Base-by-base conservation (phyloP, 2,329 filamentous ascomycete species). In the Colletotrichum noveboracense region DNA sequence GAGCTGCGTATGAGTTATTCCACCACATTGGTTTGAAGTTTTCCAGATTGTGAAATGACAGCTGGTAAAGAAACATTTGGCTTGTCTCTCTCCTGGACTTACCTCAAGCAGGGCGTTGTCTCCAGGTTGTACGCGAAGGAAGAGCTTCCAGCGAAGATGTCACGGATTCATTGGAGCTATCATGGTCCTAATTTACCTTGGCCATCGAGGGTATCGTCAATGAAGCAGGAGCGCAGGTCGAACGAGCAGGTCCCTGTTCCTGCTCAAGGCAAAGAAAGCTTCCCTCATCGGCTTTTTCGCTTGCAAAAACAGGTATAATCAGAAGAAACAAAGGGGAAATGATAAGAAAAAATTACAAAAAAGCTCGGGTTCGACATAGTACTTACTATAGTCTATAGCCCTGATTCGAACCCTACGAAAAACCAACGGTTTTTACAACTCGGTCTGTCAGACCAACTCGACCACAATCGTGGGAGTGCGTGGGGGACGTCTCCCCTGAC, bases 11-110 rank as follows among this genome's bases (percentile, higher is more conserved):
- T 24, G 58, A 62, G 58, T 62, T 62, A 21, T 62, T 62, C 30
- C 58, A 52, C 10, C n/a, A 52, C 6, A 0, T 52, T 7, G 9
- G 1, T n/a, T 43, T 12, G 18, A 43, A 43, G 5, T 12, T 43
- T 0, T n/a, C 9, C 0, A 12, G 9, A 12, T 12, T 4, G 38
- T n/a, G 38, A 48, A 6, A 43, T 5, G 26, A 26, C 1, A 5
- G 26, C 26, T 26, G 26, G 26, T 26, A 26, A 4, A 26, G 26
- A 26, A 24, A 24, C 24, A 24, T 24, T 24, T 24, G 24, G 24
- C 24, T 24, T 24, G 24, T 24, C 24, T 24, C 24, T 24, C 24
- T 24, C 24, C 24, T 24, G 24, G 24, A 24, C 24, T 4, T 24
- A 24, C 24, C 24, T 24, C 24, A 24, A 24, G 24, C 24, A 34